Percentiles rank a stretch among this genome's conserved stretches.
Evolutionary conservation across 306 rosid genomes (phyloP).

Genomic region (Leucaena leucocephala): DNA sequence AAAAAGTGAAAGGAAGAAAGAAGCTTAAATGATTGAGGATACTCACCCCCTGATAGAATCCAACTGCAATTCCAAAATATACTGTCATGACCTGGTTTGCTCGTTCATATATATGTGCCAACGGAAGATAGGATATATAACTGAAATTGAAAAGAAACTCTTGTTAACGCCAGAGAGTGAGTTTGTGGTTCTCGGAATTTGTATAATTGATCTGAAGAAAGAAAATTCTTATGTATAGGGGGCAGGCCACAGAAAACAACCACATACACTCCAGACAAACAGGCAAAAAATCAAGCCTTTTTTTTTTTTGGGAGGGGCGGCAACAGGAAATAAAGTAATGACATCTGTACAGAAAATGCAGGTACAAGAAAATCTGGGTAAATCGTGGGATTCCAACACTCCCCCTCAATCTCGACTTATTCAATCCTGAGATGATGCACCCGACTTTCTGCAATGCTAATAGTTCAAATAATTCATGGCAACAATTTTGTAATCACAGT

Average conservation of each 20-base stretch:
- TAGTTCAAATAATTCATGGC: not conserved
- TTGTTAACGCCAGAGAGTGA: constrained; percentile 7
- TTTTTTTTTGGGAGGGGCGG: not conserved
- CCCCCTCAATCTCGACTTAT: not conserved
- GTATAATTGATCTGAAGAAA: not conserved
- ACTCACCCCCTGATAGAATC: constrained; percentile 97
- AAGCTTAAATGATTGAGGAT: constrained; percentile 33
- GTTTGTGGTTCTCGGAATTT: not conserved
- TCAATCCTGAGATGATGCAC: not conserved
- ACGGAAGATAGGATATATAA: constrained; percentile 93
- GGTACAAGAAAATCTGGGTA: not conserved
- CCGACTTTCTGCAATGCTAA: not conserved
- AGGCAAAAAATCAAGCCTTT: not conserved
- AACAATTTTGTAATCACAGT: not conserved
- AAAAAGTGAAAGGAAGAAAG: constrained; percentile 30
- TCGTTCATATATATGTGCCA: constrained; percentile 98
- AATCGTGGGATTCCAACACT: not conserved
- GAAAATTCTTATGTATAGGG: not conserved
- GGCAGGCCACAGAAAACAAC: not conserved
- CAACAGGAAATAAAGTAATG: not conserved
- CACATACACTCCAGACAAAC: not conserved
- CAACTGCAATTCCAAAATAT: constrained; percentile 85
- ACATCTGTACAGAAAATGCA: not conserved
- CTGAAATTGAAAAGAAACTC: constrained; percentile 55
- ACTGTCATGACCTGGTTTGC: constrained; percentile 73